Evolutionary conservation across 495 filamentous ascomycete species (phyloP).

Genomic region (Annulohypoxylon bovei): DNA sequence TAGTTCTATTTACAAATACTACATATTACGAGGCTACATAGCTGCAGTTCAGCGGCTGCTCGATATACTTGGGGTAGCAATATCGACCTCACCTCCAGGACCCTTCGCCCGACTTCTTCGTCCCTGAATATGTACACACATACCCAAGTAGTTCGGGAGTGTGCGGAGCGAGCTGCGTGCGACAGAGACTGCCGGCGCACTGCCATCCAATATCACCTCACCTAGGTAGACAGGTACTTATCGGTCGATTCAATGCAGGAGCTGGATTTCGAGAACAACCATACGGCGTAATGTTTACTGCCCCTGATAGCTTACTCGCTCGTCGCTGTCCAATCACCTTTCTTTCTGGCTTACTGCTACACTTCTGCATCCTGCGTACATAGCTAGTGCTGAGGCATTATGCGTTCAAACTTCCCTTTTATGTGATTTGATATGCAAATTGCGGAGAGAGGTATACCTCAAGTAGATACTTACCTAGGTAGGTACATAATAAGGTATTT

Average conservation of each 20-base stretch:
- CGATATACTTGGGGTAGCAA: not conserved
- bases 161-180: not conserved
- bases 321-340: not conserved
- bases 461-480: not conserved
- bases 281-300: not conserved
- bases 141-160: not conserved
- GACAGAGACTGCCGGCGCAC: not conserved
- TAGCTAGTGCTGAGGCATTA: conserved; percentile 6
- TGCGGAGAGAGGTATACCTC: not conserved
- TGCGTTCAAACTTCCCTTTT: not conserved
- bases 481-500: too few species aligned
- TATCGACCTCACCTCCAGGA: not conserved
- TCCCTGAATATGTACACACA: not conserved
- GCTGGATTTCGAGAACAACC: not conserved
- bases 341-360: not conserved
- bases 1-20: not conserved
- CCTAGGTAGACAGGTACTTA: not conserved
- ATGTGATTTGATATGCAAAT: not conserved
- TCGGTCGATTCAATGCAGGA: not conserved
- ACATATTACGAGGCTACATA: not conserved
- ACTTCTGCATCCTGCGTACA: not conserved
- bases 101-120: not conserved
- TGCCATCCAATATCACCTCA: not conserved
- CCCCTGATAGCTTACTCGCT: not conserved
- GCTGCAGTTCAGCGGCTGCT: not conserved